A percentile compares a stretch with the other conserved stretches of the same genome.
Evolutionary conservation across 108 stramenopile genomes (phyloP).

Genomic region (Schizochytrium sp.): DNA sequence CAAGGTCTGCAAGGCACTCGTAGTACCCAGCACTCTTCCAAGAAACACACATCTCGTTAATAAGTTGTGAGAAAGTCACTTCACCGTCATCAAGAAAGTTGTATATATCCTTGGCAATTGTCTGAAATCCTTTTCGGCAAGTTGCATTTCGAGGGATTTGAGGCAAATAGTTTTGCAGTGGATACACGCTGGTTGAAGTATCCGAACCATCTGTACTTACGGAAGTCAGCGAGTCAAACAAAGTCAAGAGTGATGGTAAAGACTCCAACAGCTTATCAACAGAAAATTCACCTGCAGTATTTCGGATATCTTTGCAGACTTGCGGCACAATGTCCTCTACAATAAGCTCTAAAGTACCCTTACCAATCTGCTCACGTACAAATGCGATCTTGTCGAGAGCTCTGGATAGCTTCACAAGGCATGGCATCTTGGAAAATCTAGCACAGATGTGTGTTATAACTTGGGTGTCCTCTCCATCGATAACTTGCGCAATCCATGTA

Average conservation of each 20-base stretch:
- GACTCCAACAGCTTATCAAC: background rate
- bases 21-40: slow-evolving; percentile 6
- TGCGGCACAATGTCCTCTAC: slow-evolving; percentile 49
- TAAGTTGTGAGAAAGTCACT: background rate
- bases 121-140: slow-evolving; percentile 1
- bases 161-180: slow-evolving; percentile 25
- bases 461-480: background rate
- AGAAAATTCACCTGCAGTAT: background rate
- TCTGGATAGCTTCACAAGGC: slow-evolving; percentile 29
- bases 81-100: background rate
- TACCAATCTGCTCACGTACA: slow-evolving; percentile 18
- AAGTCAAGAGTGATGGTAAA: background rate
- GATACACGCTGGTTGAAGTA: background rate
- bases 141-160: slow-evolving; percentile 4
- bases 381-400: background rate
- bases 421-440: background rate
- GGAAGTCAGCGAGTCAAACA: slow-evolving; percentile 23
- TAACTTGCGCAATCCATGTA: slow-evolving; percentile 7
- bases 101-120: slow-evolving; percentile 12
- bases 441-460: background rate
- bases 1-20: slow-evolving; percentile 6
- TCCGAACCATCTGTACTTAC: background rate
- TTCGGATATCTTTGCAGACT: background rate
- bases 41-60: slow-evolving; percentile 14
- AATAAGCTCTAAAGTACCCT: slow-evolving; percentile 16